Evolutionary conservation across 139 green algal species (phyloP).

Genomic region (Ulvella scutata): DNA sequence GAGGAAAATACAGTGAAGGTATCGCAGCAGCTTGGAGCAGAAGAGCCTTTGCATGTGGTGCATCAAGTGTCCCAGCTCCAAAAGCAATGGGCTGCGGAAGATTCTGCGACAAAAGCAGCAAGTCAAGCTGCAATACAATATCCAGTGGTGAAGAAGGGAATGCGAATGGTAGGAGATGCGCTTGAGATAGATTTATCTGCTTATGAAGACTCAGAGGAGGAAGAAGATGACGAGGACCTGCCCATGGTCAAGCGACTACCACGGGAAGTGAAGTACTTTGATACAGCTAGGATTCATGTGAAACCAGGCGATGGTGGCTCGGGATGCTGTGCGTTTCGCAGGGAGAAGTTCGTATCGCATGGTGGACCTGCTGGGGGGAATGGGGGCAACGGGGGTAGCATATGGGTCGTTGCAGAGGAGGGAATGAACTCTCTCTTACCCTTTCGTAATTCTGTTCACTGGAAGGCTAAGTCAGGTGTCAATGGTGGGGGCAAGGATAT

Average conservation of each 20-base stretch:
- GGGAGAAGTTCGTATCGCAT: conserved; percentile 90
- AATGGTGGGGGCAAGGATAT: conserved; percentile 19
- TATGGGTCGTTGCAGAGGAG: conserved; percentile 63
- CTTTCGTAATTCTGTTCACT: conserved; percentile 57
- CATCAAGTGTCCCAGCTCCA: too few relatives aligned
- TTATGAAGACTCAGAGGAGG: conserved; percentile 1
- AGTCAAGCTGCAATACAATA: too few relatives aligned
- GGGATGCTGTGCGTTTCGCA: conserved; percentile 86
- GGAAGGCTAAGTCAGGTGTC: conserved; percentile 17
- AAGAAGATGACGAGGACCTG: background rate
- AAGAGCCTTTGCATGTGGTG: too few relatives aligned
- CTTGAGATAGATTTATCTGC: background rate
- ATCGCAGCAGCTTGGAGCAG: too few relatives aligned
- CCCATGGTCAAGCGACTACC: conserved; percentile 37
- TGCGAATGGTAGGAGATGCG: background rate
- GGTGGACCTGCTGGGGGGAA: conserved; percentile 82
- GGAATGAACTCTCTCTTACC: conserved; percentile 51
- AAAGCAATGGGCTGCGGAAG: too few relatives aligned
- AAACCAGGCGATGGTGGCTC: conserved; percentile 82
- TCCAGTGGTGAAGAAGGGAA: too few relatives aligned
- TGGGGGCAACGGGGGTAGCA: conserved; percentile 68
- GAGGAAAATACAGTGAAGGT: too few relatives aligned
- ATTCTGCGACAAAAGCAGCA: too few relatives aligned
- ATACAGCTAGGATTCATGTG: conserved; percentile 80
- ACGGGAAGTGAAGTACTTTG: conserved; percentile 79